Conservation (phyloP, 768 basidiomycete species). For the Tylopilus cervinicoccineus region DNA sequence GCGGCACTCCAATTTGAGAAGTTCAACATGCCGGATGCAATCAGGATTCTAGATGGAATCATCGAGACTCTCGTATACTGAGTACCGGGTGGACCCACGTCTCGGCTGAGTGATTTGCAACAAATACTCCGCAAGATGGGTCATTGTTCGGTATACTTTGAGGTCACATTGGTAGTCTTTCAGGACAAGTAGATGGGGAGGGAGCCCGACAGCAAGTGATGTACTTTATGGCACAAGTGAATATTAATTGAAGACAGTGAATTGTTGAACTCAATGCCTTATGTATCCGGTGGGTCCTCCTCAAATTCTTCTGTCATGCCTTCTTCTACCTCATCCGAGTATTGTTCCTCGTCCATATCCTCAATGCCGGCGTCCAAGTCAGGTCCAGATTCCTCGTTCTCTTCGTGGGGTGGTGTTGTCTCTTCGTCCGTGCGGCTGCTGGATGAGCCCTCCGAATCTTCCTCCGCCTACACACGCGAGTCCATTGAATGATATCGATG, state of each 20-base stretch:
- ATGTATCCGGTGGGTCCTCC: conserved; percentile 37
- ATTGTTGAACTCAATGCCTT: not conserved
- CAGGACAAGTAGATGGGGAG: not conserved
- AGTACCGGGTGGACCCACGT: conserved; percentile 2
- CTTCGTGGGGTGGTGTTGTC: conserved; percentile 32
- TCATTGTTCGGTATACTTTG: not conserved
- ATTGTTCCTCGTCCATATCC: conserved; percentile 44
- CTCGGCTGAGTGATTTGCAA: not conserved
- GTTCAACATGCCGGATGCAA: conserved; percentile 85
- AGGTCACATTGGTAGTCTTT: not conserved
- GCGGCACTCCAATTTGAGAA: conserved; percentile 85
- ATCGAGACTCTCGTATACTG: conserved; percentile 79
- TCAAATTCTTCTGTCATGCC: conserved; percentile 52
- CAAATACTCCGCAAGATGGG: not conserved
- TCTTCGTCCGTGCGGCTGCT: conserved; percentile 30
- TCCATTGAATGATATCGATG: not conserved
- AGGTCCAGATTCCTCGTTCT: conserved; percentile 37
- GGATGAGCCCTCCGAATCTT: conserved; percentile 32
- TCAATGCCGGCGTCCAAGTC: conserved; percentile 37
- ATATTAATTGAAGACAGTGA: not conserved
- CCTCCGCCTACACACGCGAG: conserved; percentile 28
- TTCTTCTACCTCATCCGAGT: conserved; percentile 38
- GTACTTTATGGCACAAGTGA: not conserved
- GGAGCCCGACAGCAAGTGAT: not conserved
- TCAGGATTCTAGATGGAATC: conserved; percentile 79